Evolutionary conservation across 1,284 basidiomycete genomes (phyloP), one percentile per base, ranked within the genome.

Genomic region (Nidula niveotomentosa): DNA sequence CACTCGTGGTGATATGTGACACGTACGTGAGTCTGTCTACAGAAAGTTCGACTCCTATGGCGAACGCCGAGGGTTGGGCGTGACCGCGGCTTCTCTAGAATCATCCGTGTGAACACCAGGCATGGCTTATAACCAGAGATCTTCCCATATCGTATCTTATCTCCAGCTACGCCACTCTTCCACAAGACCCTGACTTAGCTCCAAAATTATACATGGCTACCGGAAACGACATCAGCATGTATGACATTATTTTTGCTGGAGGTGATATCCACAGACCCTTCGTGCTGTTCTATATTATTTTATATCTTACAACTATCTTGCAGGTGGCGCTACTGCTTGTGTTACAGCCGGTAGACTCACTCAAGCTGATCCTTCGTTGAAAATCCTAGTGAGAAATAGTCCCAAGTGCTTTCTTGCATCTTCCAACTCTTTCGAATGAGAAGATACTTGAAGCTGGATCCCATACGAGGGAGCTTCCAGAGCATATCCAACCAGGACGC

Each of bases 401-500:
- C 23, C 23, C 23, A 15, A 10, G 10, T 6, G 2, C 35, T 18
- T 8, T 49, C 12, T 10, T 3, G 23, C 23, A 23, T 23, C 23
- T 23, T 23, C 23, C 23, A 23, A 23, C 23, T 23, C 23, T 23
- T 23, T 23, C 3, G 23, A 23, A 23, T 13, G 12, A 12, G 10
- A 12, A 15, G 39, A 60, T 64, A 46, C 61, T 83, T 36, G 81
- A 82, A 62, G 69, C 76, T 9, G 82, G 83, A 0, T 69, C 72
- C 2, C 68, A 74, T 47, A 79, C 78, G 2, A 59, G 70, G 13
- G 74, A 82, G 23, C 35, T 79, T 8, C 66, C 66, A 1, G 58
- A 67, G 0, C 81, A 86, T 60, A 67, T 72, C 5, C 82, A 85
- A 43, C 85, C 84, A 0, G 82, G 66, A 1, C 74, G 75, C 34